Conservation (phyloP, 208 protist species). For the Herpetomonas tarakana region DNA sequence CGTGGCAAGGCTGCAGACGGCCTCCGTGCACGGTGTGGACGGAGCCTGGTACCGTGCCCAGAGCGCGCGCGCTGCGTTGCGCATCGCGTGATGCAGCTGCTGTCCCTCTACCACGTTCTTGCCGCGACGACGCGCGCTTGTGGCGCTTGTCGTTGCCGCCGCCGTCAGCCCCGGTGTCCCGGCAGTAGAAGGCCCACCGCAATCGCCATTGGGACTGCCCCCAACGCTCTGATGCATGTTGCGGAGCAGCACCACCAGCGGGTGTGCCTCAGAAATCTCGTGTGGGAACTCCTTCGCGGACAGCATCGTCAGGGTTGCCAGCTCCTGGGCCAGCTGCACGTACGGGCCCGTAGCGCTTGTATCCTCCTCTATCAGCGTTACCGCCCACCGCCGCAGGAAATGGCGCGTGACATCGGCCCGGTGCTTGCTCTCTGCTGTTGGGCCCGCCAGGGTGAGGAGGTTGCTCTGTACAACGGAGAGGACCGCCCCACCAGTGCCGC, state of each 20-base stretch:
- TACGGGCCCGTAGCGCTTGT: slow-evolving; percentile 9
- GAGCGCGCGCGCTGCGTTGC: slow-evolving; percentile 40
- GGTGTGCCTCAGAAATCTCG: slow-evolving; percentile 46
- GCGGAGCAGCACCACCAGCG: slow-evolving; percentile 54
- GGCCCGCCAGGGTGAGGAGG: slow-evolving; percentile 38
- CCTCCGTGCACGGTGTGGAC: slow-evolving; percentile 33
- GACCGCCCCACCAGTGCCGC: slow-evolving; percentile 31
- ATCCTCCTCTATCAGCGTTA: slow-evolving; percentile 15
- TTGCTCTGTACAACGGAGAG: slow-evolving; percentile 65
- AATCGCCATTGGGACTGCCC: background rate
- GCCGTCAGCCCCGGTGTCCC: background rate
- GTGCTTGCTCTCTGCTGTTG: slow-evolving; percentile 22
- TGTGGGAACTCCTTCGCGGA: slow-evolving; percentile 47
- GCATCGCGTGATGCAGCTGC: slow-evolving; percentile 56
- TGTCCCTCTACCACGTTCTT: slow-evolving; percentile 22
- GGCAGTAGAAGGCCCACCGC: background rate
- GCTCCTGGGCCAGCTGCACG: slow-evolving; percentile 46
- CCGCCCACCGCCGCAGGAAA: slow-evolving; percentile 70
- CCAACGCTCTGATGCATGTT: slow-evolving; percentile 35
- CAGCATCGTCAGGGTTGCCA: slow-evolving; percentile 40
- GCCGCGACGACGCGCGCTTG: slow-evolving; percentile 17
- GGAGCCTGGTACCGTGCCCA: slow-evolving; percentile 51
- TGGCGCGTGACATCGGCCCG: slow-evolving; percentile 40
- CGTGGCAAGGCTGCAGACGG: slow-evolving; percentile 44
- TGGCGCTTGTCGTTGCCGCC: background rate